Percentiles rank a stretch among this genome's conserved stretches.
phyloP scores from a whole-genome alignment of 2,329 filamentous ascomycete species.

The Phialemoniopsis sp. region DNA sequence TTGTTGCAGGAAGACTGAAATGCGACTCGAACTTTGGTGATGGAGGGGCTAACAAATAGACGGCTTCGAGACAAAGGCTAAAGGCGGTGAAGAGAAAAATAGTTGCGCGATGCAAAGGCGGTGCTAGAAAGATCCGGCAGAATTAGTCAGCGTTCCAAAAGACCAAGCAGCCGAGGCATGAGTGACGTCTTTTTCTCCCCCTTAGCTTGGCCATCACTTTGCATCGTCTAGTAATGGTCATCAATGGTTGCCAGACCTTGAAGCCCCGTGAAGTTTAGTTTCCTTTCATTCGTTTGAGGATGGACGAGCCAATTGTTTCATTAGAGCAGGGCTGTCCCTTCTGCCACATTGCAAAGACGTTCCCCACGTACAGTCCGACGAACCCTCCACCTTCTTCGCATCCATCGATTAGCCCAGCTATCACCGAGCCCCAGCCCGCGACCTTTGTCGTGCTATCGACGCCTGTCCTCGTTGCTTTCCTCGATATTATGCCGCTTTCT shows the following conservation, averaged over 20 bases:
- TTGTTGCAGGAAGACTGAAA: background rate
- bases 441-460: conserved; percentile 74
- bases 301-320: too few species aligned
- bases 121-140: background rate
- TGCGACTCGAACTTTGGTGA: background rate
- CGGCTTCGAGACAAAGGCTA: background rate
- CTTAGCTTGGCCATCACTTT: too few species aligned
- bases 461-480: conserved; percentile 74
- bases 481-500: conserved; percentile 89
- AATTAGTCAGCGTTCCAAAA: background rate
- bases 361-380: conserved; percentile 40
- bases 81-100: background rate
- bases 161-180: background rate
- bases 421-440: conserved; percentile 32
- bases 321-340: conserved; percentile 48
- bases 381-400: conserved; percentile 33
- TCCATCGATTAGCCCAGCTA: conserved; percentile 22
- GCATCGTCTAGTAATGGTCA: too few species aligned
- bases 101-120: background rate
- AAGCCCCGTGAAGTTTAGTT: too few species aligned
- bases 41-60: background rate
- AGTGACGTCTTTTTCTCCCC: background rate
- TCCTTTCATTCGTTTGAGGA: too few species aligned
- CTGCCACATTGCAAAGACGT: conserved; percentile 52
- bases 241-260: too few species aligned